These are phyloP conservation scores for Striga asiatica DNA, from an alignment of 257 asterid genomes.

Conservation along the genomic window DNA sequence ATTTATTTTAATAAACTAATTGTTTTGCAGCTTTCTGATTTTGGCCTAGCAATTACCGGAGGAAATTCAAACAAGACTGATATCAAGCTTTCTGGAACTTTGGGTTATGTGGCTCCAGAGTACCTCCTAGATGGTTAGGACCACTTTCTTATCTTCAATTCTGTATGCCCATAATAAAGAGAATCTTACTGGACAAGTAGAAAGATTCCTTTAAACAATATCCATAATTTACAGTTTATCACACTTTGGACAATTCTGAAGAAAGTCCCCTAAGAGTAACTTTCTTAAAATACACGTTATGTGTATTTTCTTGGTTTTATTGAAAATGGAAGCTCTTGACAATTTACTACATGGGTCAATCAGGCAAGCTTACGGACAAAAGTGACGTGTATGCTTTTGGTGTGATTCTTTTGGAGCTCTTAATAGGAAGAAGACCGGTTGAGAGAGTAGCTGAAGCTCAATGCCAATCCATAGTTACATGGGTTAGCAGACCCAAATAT, in stretches of 20 bases:
- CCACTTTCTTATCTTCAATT: neutral
- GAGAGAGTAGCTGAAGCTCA: constrained; percentile 60
- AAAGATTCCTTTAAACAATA: neutral
- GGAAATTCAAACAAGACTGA: neutral
- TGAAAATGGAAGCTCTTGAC: neutral
- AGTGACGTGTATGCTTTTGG: constrained; percentile 95
- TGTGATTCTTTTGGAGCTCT: constrained; percentile 82
- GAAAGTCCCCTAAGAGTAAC: neutral
- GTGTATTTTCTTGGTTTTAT: neutral
- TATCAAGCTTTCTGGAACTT: constrained; percentile 2
- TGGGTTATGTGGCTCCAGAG: constrained; percentile 4
- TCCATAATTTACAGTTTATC: neutral
- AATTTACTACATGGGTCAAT: constrained; percentile 14
- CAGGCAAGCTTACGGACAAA: constrained; percentile 91
- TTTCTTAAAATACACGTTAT: no score
- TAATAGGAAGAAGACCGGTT: constrained; percentile 76
- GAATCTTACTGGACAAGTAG: no score
- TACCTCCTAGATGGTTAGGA: constrained; percentile 1
- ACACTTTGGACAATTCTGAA: neutral
- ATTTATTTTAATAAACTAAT: neutral
- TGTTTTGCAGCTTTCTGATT: constrained; percentile 9
- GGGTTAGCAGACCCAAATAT: constrained; percentile 35
- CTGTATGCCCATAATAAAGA: no score
- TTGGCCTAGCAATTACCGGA: neutral
- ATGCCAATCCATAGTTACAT: constrained; percentile 74